A percentile compares a stretch with the other conserved stretches of the same genome.
Evolutionary conservation across 169 alveolate species (phyloP).

Genomic region (Babesia ovis): DNA sequence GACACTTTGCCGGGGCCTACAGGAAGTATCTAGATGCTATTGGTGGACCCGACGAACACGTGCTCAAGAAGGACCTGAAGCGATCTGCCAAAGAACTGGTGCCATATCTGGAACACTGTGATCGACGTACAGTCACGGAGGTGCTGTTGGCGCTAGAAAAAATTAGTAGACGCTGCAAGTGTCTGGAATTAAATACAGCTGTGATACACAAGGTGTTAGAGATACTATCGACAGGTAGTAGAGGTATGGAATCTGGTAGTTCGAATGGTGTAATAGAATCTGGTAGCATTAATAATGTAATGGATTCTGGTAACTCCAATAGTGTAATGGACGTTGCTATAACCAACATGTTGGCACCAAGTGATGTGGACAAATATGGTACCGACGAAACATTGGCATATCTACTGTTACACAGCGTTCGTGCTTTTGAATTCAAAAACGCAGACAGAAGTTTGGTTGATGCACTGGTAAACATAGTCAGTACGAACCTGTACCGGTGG

Average conservation of each 20-base stretch:
- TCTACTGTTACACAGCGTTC: not conserved
- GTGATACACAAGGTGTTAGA: no score
- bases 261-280: no score
- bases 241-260: no score
- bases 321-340: no score
- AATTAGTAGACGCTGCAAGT: conserved; percentile 13
- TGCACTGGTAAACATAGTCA: conserved; percentile 1
- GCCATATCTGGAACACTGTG: conserved; percentile 23
- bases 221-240: no score
- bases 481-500: conserved; percentile 13
- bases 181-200: not conserved
- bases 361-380: not conserved
- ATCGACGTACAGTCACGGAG: not conserved
- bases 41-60: not conserved
- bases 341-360: no score
- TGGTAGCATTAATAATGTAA: no score
- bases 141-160: not conserved
- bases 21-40: not conserved
- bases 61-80: conserved; percentile 18
- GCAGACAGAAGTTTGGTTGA: not conserved
- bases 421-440: not conserved
- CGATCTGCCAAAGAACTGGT: not conserved
- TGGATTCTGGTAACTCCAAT: no score
- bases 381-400: not conserved
- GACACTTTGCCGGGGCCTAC: not conserved